A percentile compares a stretch with the other conserved stretches of the same genome.
phyloP scores from a whole-genome alignment of 192 early-diverging fungal species.

The Entomortierella chlamydospora region DNA sequence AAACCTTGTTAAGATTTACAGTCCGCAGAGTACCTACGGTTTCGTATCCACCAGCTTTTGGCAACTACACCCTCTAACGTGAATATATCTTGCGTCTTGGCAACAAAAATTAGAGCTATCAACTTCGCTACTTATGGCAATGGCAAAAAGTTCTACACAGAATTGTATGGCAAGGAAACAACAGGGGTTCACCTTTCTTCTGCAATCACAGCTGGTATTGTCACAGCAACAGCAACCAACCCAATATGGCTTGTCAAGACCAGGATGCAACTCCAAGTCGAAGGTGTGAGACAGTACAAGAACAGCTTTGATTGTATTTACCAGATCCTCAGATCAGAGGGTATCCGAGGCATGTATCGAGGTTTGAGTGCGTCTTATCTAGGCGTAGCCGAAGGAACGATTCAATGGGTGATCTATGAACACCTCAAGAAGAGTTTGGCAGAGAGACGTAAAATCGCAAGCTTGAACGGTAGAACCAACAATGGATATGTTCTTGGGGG shows the following conservation, averaged over 20 bases:
- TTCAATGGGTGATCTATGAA: constrained; percentile 98
- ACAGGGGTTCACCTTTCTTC: constrained; percentile 84
- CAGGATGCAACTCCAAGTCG: constrained; percentile 87
- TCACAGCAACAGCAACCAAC: constrained; percentile 87
- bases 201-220: constrained; percentile 77
- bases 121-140: constrained; percentile 95
- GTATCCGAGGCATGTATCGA: constrained; percentile 85
- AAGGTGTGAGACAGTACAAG: constrained; percentile 64
- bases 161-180: constrained; percentile 82
- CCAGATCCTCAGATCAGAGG: constrained; percentile 81
- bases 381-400: constrained; percentile 88
- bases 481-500: constrained; percentile 38
- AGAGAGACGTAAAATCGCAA: constrained; percentile 24
- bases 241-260: constrained; percentile 99
- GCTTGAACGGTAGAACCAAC: constrained; percentile 4
- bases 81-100: not conserved
- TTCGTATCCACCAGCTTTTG: too few species aligned
- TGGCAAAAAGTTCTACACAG: constrained; percentile 83
- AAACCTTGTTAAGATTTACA: not conserved
- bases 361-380: constrained; percentile 92
- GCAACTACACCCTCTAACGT: too few species aligned
- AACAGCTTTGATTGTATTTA: constrained; percentile 84
- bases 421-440: constrained; percentile 74
- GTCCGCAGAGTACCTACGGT: too few species aligned
- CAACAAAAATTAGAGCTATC: constrained; percentile 77